Percentiles rank a stretch among this genome's conserved stretches.
Conservation (phyloP, 495 filamentous ascomycete genomes). For the Neohortaea acidophila region DNA sequence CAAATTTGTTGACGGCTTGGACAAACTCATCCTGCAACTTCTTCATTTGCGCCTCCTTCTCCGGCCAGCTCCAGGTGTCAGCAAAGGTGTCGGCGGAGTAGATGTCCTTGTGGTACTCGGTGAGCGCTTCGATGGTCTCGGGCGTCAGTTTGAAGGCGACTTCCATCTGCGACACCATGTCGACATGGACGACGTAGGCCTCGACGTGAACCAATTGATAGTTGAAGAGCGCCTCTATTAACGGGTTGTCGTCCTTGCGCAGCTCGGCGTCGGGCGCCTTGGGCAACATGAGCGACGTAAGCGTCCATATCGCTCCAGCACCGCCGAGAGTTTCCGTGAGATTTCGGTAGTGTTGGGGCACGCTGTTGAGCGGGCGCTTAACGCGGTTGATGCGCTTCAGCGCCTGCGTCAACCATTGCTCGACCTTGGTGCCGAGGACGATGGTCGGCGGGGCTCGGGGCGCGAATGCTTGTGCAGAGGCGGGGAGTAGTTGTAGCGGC, state of each 20-base stretch:
- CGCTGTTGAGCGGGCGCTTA: slow-evolving; percentile 95
- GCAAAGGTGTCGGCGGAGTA: slow-evolving; percentile 83
- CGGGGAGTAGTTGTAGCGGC: slow-evolving; percentile 82
- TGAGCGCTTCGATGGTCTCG: slow-evolving; percentile 85
- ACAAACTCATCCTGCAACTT: slow-evolving; percentile 96
- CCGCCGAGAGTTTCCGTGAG: slow-evolving; percentile 92
- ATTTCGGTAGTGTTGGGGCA: slow-evolving; percentile 90
- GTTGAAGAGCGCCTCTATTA: slow-evolving; percentile 84
- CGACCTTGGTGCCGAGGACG: slow-evolving; percentile 83
- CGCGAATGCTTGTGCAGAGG: slow-evolving; percentile 92
- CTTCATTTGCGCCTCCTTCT: slow-evolving; percentile 92
- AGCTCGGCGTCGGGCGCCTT: slow-evolving; percentile 84
- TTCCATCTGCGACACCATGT: slow-evolving; percentile 96
- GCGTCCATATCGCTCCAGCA: slow-evolving; percentile 82
- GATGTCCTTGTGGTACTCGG: slow-evolving; percentile 95
- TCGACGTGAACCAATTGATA: slow-evolving; percentile 90
- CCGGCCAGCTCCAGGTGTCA: slow-evolving; percentile 86
- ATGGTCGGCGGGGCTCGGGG: slow-evolving; percentile 90
- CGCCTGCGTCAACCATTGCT: slow-evolving; percentile 93
- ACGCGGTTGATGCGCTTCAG: slow-evolving; percentile 94
- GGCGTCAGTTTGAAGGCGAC: slow-evolving; percentile 97
- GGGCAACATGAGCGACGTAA: slow-evolving; percentile 84
- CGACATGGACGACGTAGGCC: slow-evolving; percentile 97
- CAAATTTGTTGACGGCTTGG: slow-evolving; percentile 93
- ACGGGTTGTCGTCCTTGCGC: slow-evolving; percentile 66